Conservation (phyloP, 31 red algal species). For the Odonthalia washingtoniensis region DNA sequence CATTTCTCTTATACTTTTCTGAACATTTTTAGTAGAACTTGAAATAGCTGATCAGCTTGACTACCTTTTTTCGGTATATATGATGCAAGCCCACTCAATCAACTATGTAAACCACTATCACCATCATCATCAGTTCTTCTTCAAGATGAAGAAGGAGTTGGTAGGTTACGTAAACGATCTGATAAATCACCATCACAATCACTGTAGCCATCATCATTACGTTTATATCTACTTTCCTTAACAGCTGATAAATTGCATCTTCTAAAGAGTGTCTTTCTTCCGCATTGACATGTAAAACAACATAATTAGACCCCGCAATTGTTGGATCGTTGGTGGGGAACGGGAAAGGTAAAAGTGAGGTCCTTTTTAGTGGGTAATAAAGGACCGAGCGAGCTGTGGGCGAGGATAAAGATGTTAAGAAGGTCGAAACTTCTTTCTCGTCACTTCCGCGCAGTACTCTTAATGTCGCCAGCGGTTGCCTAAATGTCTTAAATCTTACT, state of each 20-base stretch:
- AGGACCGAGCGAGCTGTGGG: no score
- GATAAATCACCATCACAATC: neutral
- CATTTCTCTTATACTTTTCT: conserved; percentile 25
- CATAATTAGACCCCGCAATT: no score
- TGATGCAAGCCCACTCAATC: conserved; percentile 34
- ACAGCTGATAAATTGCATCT: conserved; percentile 65
- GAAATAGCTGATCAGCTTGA: conserved; percentile 32
- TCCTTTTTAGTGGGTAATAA: no score
- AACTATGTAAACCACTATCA: conserved; percentile 20
- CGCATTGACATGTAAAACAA: no score
- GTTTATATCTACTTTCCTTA: conserved; percentile 49
- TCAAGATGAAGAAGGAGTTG: neutral
- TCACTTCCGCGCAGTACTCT: no score
- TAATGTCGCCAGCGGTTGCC: no score
- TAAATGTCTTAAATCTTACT: no score
- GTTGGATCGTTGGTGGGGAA: no score
- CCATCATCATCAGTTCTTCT: conserved; percentile 5
- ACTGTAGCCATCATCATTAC: conserved; percentile 50
- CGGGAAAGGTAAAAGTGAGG: no score
- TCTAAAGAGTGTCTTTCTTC: no score
- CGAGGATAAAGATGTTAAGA: no score
- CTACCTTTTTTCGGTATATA: conserved; percentile 39
- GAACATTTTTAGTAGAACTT: conserved; percentile 4
- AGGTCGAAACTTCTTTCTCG: no score
- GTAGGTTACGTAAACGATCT: neutral